Conservation (phyloP, 179 eudicot genomes). For the Corrigiola litoralis region DNA sequence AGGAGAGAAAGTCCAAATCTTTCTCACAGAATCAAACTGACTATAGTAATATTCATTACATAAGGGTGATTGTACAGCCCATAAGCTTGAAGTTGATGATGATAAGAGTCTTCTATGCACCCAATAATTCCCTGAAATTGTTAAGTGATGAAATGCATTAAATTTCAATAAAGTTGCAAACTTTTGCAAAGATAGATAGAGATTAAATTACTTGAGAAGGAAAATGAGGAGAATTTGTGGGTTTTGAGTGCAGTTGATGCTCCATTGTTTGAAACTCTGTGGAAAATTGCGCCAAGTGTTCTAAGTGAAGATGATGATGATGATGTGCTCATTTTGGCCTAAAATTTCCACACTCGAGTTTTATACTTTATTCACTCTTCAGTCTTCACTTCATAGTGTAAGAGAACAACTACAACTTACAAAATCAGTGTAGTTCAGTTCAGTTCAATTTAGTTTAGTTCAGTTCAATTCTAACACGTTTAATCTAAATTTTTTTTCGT, state of each 20-base stretch:
- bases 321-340: slow-evolving; percentile 14
- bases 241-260: slow-evolving; percentile 25
- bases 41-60: slow-evolving; percentile 9
- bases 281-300: slow-evolving; percentile 40
- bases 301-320: slow-evolving; percentile 43
- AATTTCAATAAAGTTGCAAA: neutral
- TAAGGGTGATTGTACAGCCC: slow-evolving; percentile 9
- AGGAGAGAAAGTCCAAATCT: slow-evolving; percentile 55
- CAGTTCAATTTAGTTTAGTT: no score
- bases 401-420: no score
- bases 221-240: slow-evolving; percentile 22
- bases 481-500: no score
- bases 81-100: slow-evolving; percentile 33
- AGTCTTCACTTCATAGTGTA: no score
- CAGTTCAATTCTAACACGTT: no score
- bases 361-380: no score
- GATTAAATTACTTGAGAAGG: slow-evolving; percentile 21
- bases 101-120: slow-evolving; percentile 31
- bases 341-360: neutral
- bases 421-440: no score
- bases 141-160: neutral
- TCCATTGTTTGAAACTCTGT: slow-evolving; percentile 36
- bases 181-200: neutral
- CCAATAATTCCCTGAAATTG: slow-evolving; percentile 30
- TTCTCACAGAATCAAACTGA: slow-evolving; percentile 30